Conservation (phyloP, 345 rosid genomes). For the Eucalyptus melliodora region DNA sequence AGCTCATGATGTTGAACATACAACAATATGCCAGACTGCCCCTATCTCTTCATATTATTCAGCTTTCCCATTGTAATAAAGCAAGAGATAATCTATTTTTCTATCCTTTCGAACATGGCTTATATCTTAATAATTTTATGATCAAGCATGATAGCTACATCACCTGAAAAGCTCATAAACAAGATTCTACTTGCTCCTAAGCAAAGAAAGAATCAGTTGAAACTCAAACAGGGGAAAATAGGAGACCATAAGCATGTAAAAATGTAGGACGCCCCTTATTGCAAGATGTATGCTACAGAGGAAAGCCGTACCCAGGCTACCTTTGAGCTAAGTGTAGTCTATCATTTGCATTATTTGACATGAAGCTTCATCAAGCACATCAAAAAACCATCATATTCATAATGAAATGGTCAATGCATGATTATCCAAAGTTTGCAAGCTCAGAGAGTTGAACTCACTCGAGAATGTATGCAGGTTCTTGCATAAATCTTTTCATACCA, state of each 20-base stretch:
- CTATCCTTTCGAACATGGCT: neutral
- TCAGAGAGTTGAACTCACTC: constrained; percentile 39
- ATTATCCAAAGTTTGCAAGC: neutral
- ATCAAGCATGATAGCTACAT: neutral
- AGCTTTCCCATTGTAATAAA: neutral
- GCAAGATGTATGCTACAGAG: neutral
- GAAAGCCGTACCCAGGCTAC: neutral
- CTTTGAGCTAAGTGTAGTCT: neutral
- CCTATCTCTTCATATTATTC: neutral
- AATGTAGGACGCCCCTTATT: neutral
- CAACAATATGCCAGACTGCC: neutral
- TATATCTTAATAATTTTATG: neutral
- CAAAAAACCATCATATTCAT: neutral
- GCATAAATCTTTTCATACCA: constrained; percentile 84
- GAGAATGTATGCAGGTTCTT: constrained; percentile 82
- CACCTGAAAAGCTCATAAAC: neutral
- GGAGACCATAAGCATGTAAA: neutral
- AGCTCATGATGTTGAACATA: neutral
- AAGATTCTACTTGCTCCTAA: neutral
- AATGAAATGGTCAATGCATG: neutral
- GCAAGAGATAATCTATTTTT: neutral
- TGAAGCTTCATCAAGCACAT: neutral
- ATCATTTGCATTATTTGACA: neutral
- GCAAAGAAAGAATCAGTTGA: neutral
- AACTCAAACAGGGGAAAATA: neutral